These are phyloP conservation scores for Cicer bijugum DNA, from an alignment of 306 rosid genomes.

Conservation along the genomic window DNA sequence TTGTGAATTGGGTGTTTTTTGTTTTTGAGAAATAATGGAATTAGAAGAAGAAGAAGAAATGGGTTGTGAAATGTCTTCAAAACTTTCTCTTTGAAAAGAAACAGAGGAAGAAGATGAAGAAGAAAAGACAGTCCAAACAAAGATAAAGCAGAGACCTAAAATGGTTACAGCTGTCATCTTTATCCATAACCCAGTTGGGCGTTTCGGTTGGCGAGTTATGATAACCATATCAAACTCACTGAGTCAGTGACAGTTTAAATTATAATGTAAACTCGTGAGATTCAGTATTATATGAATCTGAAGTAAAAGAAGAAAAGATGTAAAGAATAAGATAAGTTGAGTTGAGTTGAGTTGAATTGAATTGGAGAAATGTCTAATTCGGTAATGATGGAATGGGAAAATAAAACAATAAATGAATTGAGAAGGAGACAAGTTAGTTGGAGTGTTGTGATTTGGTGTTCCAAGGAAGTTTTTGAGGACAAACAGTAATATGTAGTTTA, in stretches of 20 bases:
- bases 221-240: constrained; percentile 57
- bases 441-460: background rate
- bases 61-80: constrained; percentile 79
- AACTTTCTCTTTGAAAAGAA: constrained; percentile 74
- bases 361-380: background rate
- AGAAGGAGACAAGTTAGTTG: background rate
- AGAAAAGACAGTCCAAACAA: constrained; percentile 82
- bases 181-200: constrained; percentile 72
- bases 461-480: background rate
- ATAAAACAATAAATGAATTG: background rate
- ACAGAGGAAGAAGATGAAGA: constrained; percentile 70
- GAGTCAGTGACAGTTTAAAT: background rate
- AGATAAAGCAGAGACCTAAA: constrained; percentile 78
- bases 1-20: constrained; percentile 7
- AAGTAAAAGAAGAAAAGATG: background rate
- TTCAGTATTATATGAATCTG: background rate
- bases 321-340: background rate
- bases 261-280: too few relatives aligned
- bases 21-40: background rate
- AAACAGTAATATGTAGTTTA: background rate
- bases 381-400: background rate
- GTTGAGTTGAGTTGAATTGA: background rate
- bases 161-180: constrained; percentile 79
- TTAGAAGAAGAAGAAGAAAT: constrained; percentile 45
- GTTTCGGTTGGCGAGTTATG: constrained; percentile 70